phyloP scores from a whole-genome alignment of 306 rosid species.

The Begonia loranthoides region DNA sequence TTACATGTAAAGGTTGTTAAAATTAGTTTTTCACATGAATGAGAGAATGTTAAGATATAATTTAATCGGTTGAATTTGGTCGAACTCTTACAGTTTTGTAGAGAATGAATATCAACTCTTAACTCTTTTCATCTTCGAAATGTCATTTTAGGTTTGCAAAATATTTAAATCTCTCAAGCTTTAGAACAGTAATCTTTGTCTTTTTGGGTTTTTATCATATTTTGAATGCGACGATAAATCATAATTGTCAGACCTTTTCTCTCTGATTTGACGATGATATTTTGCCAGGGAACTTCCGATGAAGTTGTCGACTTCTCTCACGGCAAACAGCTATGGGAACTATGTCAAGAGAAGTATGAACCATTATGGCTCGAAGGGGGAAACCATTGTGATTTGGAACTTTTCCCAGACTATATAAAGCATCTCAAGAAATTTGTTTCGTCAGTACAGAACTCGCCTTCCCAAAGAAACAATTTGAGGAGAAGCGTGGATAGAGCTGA shows the following conservation, averaged over 20 bases:
- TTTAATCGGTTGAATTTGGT: no score
- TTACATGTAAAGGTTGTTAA: no score
- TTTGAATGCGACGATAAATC: no score
- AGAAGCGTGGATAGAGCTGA: slow-evolving; percentile 49
- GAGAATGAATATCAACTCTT: no score
- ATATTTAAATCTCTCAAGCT: no score
- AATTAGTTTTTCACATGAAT: no score
- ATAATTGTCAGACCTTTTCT: not conserved
- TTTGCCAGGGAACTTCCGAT: slow-evolving; percentile 65
- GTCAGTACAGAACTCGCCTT: slow-evolving; percentile 42
- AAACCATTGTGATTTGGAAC: slow-evolving; percentile 86
- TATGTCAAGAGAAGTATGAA: slow-evolving; percentile 79
- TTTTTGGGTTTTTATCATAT: no score
- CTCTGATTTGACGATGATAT: not conserved
- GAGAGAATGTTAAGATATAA: no score
- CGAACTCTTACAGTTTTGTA: no score
- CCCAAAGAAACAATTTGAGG: slow-evolving; percentile 36
- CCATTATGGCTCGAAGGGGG: slow-evolving; percentile 89
- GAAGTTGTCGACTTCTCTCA: slow-evolving; percentile 88
- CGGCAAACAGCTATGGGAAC: slow-evolving; percentile 78
- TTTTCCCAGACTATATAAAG: slow-evolving; percentile 55
- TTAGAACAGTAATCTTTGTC: no score
- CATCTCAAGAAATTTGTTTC: slow-evolving; percentile 58
- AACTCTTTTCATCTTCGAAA: no score
- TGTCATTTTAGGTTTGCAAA: no score